Percentiles rank a stretch among this genome's conserved stretches.
phyloP scores from a whole-genome alignment of 257 asterid species.

The Solanum microdontum region DNA sequence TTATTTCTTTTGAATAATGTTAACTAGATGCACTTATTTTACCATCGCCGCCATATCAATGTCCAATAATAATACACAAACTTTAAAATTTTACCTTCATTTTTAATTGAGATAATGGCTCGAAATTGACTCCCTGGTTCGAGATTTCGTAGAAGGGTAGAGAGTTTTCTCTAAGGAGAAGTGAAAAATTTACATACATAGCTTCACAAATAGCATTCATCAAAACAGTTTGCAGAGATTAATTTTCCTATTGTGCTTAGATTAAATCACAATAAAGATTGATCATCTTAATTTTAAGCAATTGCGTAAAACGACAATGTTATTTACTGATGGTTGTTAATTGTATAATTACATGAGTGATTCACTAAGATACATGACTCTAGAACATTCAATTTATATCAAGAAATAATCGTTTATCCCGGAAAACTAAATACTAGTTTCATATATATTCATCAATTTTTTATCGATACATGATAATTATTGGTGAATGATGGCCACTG shows the following conservation, averaged over 20 bases:
- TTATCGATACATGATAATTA: background rate
- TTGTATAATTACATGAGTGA: background rate
- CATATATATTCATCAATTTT: no score
- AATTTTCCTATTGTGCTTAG: background rate
- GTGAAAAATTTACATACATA: background rate
- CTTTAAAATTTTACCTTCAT: no score
- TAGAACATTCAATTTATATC: background rate
- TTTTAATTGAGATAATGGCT: background rate
- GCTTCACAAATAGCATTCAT: background rate
- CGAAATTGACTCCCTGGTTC: background rate
- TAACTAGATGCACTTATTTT: background rate
- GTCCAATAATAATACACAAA: no score
- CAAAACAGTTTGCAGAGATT: background rate
- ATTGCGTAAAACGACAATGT: background rate
- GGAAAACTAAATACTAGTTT: no score
- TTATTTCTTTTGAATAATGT: background rate
- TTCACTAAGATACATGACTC: background rate
- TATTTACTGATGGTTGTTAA: background rate
- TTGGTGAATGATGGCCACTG: background rate
- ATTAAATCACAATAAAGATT: background rate
- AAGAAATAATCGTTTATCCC: background rate
- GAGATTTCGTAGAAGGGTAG: background rate
- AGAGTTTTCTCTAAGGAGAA: background rate
- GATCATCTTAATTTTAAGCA: background rate
- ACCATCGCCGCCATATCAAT: no score